Percentiles rank a stretch among this genome's conserved stretches.
phyloP scores from a whole-genome alignment of 2,329 filamentous ascomycete species.

The Bimuria novae-zelandiae region DNA sequence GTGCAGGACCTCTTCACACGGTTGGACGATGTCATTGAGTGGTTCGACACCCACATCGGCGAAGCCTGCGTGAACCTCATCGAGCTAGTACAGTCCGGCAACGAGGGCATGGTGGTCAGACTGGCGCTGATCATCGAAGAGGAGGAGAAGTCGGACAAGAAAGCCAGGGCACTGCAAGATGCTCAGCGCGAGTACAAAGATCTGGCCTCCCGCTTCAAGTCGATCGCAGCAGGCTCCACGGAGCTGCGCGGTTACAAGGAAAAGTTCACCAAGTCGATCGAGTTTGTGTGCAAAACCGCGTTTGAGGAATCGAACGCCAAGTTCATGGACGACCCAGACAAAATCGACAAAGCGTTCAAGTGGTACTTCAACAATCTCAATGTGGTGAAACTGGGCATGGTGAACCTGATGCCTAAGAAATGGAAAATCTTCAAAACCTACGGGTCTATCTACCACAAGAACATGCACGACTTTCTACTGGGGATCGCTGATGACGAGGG shows the following conservation, averaged over 20 bases:
- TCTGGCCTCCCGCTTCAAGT: slow-evolving; percentile 89
- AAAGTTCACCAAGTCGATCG: slow-evolving; percentile 84
- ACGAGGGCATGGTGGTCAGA: slow-evolving; percentile 86
- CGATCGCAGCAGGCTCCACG: slow-evolving; percentile 91
- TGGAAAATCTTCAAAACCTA: slow-evolving; percentile 96
- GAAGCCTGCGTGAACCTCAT: slow-evolving; percentile 89
- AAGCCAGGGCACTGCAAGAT: slow-evolving; percentile 88
- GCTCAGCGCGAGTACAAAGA: slow-evolving; percentile 95
- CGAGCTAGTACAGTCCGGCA: slow-evolving; percentile 81
- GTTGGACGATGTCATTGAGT: slow-evolving; percentile 84
- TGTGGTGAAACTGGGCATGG: slow-evolving; percentile 91
- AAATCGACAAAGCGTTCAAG: slow-evolving; percentile 83
- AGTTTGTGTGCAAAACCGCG: slow-evolving; percentile 71
- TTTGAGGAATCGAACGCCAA: slow-evolving; percentile 72
- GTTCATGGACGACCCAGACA: slow-evolving; percentile 82
- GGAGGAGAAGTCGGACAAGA: slow-evolving; percentile 94
- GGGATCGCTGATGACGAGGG: slow-evolving; percentile 81
- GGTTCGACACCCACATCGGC: slow-evolving; percentile 95
- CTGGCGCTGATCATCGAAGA: slow-evolving; percentile 91
- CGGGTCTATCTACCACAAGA: slow-evolving; percentile 83
- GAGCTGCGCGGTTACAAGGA: slow-evolving; percentile 95
- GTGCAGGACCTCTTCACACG: slow-evolving; percentile 87
- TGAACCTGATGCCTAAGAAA: slow-evolving; percentile 87
- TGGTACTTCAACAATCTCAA: slow-evolving; percentile 99
- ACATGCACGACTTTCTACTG: slow-evolving; percentile 94